Evolutionary conservation across 768 basidiomycete genomes (phyloP).

Genomic region (Macrolepiota dolichaula): DNA sequence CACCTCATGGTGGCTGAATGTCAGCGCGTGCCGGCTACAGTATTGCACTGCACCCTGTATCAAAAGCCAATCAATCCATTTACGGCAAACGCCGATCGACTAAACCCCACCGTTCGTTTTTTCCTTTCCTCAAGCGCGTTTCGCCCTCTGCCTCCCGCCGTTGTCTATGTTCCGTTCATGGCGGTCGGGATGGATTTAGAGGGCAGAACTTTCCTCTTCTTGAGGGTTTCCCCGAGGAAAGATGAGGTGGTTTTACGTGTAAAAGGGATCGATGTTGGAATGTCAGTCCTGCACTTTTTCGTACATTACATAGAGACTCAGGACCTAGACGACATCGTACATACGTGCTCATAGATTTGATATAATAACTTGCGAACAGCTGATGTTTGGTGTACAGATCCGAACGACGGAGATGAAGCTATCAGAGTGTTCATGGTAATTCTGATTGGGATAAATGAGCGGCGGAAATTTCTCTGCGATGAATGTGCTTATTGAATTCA

Average conservation of each 20-base stretch:
- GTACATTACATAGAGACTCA: conserved; percentile 8
- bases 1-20: not conserved
- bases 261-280: conserved; percentile 22
- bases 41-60: no score
- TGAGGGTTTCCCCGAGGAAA: conserved; percentile 21
- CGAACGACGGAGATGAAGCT: not conserved
- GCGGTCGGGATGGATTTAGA: conserved; percentile 13
- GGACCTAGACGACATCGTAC: conserved; percentile 28
- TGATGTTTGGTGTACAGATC: not conserved
- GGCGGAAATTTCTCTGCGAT: not conserved
- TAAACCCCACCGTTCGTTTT: not conserved
- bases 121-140: conserved; percentile 11
- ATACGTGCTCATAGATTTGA: conserved; percentile 1
- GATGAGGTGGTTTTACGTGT: conserved; percentile 28
- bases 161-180: conserved; percentile 19
- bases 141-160: conserved; percentile 11
- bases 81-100: not conserved
- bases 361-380: not conserved
- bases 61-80: not conserved
- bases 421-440: not conserved
- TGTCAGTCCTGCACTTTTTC: conserved; percentile 20
- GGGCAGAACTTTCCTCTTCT: conserved; percentile 24
- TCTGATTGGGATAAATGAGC: not conserved
- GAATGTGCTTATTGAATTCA: not conserved
- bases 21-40: no score